phyloP scores from a whole-genome alignment of 441 rosid genomes.

The Croton setiger region DNA sequence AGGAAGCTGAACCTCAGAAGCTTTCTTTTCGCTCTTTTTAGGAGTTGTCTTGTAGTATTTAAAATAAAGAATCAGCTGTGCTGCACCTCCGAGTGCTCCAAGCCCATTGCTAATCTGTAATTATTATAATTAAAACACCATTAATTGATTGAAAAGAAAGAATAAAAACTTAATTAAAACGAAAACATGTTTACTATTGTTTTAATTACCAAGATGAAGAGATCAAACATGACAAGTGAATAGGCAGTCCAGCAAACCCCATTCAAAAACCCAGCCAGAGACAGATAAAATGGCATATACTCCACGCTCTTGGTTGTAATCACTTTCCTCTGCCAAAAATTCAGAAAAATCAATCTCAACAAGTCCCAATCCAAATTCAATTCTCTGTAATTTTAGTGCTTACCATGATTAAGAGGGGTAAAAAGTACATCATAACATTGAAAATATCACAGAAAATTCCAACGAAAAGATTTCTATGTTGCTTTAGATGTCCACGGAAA shows the following conservation, averaged over 20 bases:
- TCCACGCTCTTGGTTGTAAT: slow-evolving; percentile 63
- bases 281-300: slow-evolving; percentile 77
- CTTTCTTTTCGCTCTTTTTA: slow-evolving; percentile 23
- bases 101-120: slow-evolving; percentile 57
- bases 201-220: slow-evolving; percentile 48
- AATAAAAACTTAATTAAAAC: too few species aligned
- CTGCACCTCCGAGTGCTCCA: slow-evolving; percentile 36
- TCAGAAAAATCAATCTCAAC: neutral
- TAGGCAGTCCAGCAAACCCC: slow-evolving; percentile 56
- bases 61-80: slow-evolving; percentile 40
- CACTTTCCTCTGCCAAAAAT: slow-evolving; percentile 45
- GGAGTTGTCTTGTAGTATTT: slow-evolving; percentile 34
- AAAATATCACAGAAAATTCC: slow-evolving; percentile 60
- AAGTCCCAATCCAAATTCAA: too few species aligned
- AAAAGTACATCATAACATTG: slow-evolving; percentile 71
- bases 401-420: slow-evolving; percentile 59
- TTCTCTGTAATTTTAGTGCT: too few species aligned
- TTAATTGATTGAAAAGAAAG: too few species aligned
- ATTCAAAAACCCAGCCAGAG: slow-evolving; percentile 45
- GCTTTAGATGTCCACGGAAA: slow-evolving; percentile 10
- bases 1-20: slow-evolving; percentile 44
- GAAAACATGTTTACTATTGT: too few species aligned
- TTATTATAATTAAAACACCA: too few species aligned
- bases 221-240: slow-evolving; percentile 53
- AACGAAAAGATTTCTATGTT: slow-evolving; percentile 33